A percentile compares a stretch with the other conserved stretches of the same genome.
Evolutionary conservation across 1,284 basidiomycete genomes (phyloP).

Genomic region (Cystodermella granulosa): DNA sequence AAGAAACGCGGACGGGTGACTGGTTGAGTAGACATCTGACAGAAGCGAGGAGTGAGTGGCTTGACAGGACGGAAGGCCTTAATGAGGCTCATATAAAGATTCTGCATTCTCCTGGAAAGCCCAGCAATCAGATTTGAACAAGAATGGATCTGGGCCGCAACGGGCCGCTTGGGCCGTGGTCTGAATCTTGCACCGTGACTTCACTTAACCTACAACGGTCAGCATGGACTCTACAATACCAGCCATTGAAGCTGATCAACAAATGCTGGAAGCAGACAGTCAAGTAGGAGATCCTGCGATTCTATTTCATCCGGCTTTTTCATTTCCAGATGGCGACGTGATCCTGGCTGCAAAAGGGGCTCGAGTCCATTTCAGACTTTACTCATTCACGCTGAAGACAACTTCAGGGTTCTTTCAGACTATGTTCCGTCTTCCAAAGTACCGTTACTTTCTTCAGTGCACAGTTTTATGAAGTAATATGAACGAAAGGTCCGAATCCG

Average conservation of each 20-base stretch:
- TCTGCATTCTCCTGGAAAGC: too few species aligned
- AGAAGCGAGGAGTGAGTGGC: slow-evolving; percentile 3
- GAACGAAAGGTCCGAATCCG: neutral
- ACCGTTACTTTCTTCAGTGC: too few species aligned
- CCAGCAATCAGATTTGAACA: neutral
- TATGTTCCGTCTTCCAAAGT: slow-evolving; percentile 45
- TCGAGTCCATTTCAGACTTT: slow-evolving; percentile 38
- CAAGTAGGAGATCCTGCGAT: too few species aligned
- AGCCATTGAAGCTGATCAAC: too few species aligned
- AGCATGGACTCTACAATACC: too few species aligned
- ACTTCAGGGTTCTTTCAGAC: slow-evolving; percentile 43
- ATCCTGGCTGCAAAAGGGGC: slow-evolving; percentile 40
- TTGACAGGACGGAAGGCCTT: too few species aligned
- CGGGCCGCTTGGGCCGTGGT: too few species aligned
- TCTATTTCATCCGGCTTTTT: slow-evolving; percentile 32
- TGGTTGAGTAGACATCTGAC: slow-evolving; percentile 21
- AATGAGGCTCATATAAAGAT: too few species aligned
- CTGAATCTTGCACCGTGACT: too few species aligned
- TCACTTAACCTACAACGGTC: too few species aligned
- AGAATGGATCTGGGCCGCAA: too few species aligned
- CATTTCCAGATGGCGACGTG: slow-evolving; percentile 37
- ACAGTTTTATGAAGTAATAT: neutral
- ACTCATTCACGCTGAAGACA: slow-evolving; percentile 38
- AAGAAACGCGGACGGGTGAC: slow-evolving; percentile 40
- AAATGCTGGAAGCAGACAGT: too few species aligned